Evolutionary conservation across 176 grass and related monocot species (phyloP), one percentile per base, ranked within the genome.

Genomic region (Eleusine coracana): DNA sequence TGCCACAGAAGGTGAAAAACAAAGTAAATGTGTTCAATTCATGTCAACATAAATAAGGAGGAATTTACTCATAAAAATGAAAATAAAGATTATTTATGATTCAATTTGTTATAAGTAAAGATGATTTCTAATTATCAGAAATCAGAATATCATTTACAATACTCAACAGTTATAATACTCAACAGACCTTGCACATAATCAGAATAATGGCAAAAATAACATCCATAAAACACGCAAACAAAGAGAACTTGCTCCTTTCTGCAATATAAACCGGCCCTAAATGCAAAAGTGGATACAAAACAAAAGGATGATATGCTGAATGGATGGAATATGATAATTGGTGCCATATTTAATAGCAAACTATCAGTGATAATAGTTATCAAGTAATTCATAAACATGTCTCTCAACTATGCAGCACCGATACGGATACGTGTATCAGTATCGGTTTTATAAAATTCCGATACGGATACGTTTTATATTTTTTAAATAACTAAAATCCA

Each of bases 291-390:
- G 6, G 0, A 50, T 50, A 78, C 36, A 0, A 63, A 61, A 77
- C 17, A 9, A 20, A 6, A 28, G 25, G 7, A 83, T 66, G 3
- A 27, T 40, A 23, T 59, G 10, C 18, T 79, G 44, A 51, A 10
- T 46, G 31, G 31, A 10, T 36, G 29, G 27, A 34, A n/a, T n/a
- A 44, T 71, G 12, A 70, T 2, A 63, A 73, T 49, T 61, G 8
- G 5, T 61, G 20, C 72, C 56, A 52, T 46, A 44, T 62, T 84
- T 51, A 21, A 5, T 37, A 60, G 58, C 39, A 46, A 82, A 71
- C 5, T 54, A 83, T 20, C 27, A 72, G 38, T 1, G 1, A n/a
- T 4, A 83, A 5, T 37, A 5, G 28, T 42, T 34, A 21, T 15
- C 38, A 16, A 29, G 9, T 10, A 67, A 75, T 44, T 84, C 54